Percentiles rank a stretch among this genome's conserved stretches.
Conservation (phyloP, 805 yeast species). For the Saccharomyces cerevisiae region DNA sequence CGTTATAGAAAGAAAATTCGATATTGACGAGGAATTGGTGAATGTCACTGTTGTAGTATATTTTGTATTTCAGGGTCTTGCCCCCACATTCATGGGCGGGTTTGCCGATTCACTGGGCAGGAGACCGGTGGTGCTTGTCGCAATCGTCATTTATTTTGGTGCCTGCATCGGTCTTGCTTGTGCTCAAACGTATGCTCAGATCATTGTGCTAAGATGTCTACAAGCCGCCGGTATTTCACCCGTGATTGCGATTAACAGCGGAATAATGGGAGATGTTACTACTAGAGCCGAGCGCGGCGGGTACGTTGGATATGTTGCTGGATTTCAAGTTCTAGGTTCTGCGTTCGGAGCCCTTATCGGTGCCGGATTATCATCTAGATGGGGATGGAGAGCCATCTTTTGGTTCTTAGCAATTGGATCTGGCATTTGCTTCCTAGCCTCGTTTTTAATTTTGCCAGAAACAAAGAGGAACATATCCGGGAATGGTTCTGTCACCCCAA, state of each 20-base stretch:
- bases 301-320: constrained; percentile 55
- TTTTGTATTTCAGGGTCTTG: constrained; percentile 63
- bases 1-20: constrained; percentile 45
- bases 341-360: constrained; percentile 73
- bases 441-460: constrained; percentile 52
- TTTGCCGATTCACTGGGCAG: constrained; percentile 67
- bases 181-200: constrained; percentile 46
- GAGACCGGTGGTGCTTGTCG: constrained; percentile 52
- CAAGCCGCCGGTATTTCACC: constrained; percentile 77
- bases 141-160: constrained; percentile 47
- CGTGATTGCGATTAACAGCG: constrained; percentile 59
- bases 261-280: constrained; percentile 68
- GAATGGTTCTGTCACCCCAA: constrained; percentile 58
- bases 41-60: constrained; percentile 73
- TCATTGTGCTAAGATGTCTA: constrained; percentile 62
- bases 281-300: constrained; percentile 61
- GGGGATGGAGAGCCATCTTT: constrained; percentile 71
- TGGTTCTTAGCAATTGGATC: constrained; percentile 66
- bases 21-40: constrained; percentile 47
- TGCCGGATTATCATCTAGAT: constrained; percentile 35
- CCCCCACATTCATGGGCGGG: constrained; percentile 63
- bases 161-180: constrained; percentile 63
- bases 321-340: constrained; percentile 61
- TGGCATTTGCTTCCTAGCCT: constrained; percentile 34
- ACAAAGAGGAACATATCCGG: constrained; percentile 68